Percentiles rank a stretch among this genome's conserved stretches.
These are phyloP conservation scores for Ophiostoma sp. DNA, from an alignment of 2,329 filamentous ascomycete species.

Conservation along the genomic window DNA sequence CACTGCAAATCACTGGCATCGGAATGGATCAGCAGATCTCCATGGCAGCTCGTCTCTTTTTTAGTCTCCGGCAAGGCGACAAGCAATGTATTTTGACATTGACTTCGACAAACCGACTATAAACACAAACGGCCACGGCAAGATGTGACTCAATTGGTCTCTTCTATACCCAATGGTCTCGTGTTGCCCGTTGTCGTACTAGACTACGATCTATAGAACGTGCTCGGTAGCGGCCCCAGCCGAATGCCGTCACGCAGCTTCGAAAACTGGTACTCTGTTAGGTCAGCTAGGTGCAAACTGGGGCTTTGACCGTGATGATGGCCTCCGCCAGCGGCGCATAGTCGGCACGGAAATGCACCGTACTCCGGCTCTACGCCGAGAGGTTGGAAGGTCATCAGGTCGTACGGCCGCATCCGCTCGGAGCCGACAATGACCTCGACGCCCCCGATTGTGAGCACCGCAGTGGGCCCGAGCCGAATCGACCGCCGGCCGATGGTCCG, in stretches of 20 bases:
- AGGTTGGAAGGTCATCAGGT: conserved; percentile 1
- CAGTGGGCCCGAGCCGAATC: background rate
- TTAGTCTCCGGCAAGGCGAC: background rate
- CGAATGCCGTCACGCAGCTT: conserved; percentile 4
- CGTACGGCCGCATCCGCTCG: background rate
- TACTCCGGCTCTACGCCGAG: background rate
- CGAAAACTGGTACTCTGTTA: background rate
- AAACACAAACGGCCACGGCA: too few species aligned
- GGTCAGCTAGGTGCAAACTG: conserved; percentile 1
- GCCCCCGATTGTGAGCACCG: background rate
- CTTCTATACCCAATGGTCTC: too few species aligned
- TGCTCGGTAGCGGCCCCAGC: background rate
- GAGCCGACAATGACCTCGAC: background rate
- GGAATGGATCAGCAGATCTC: background rate
- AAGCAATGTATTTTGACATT: background rate
- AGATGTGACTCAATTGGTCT: too few species aligned
- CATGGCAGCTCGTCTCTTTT: background rate
- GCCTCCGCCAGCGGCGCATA: background rate
- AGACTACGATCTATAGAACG: background rate
- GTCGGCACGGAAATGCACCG: conserved; percentile 7
- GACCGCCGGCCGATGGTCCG: conserved; percentile 3
- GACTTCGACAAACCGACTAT: too few species aligned
- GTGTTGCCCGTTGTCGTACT: too few species aligned
- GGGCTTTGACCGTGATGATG: background rate
- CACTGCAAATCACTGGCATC: background rate